Conservation (phyloP, 768 basidiomycete genomes). For the Artomyces pyxidatus region DNA sequence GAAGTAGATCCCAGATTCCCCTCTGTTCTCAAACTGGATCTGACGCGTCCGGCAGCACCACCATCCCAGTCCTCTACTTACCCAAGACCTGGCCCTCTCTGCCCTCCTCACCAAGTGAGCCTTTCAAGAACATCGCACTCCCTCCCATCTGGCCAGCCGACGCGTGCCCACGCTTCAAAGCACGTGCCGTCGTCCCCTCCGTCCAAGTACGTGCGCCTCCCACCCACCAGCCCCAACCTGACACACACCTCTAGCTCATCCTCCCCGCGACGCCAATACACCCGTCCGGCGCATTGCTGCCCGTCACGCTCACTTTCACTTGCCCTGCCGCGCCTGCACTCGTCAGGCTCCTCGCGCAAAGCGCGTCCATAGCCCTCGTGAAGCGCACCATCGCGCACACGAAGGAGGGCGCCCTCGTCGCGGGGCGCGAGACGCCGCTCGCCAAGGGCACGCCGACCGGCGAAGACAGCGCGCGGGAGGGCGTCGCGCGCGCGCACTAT, state of each 20-base stretch:
- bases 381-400: constrained; percentile 27
- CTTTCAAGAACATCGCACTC: constrained; percentile 24
- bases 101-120: constrained; percentile 27
- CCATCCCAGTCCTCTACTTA: constrained; percentile 33
- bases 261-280: constrained; percentile 29
- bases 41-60: constrained; percentile 20
- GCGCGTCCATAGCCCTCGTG: constrained; percentile 28
- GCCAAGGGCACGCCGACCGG: constrained; percentile 16
- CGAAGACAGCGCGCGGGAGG: constrained; percentile 28
- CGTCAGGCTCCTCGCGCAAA: constrained; percentile 26
- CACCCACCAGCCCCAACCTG: neutral
- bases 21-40: no score
- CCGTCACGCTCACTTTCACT: constrained; percentile 30
- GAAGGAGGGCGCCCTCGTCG: constrained; percentile 18
- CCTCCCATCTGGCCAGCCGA: constrained; percentile 17
- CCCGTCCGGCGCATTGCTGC: constrained; percentile 33
- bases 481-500: constrained; percentile 26
- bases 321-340: constrained; percentile 31
- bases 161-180: neutral
- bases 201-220: constrained; percentile 21
- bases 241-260: constrained; percentile 25
- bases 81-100: constrained; percentile 33
- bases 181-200: constrained; percentile 9
- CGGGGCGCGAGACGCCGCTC: constrained; percentile 22
- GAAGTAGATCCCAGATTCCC: constrained; percentile 22